Percentiles rank a stretch among this genome's conserved stretches.
phyloP scores from a whole-genome alignment of 306 rosid species.

The Hippophae tibetana region DNA sequence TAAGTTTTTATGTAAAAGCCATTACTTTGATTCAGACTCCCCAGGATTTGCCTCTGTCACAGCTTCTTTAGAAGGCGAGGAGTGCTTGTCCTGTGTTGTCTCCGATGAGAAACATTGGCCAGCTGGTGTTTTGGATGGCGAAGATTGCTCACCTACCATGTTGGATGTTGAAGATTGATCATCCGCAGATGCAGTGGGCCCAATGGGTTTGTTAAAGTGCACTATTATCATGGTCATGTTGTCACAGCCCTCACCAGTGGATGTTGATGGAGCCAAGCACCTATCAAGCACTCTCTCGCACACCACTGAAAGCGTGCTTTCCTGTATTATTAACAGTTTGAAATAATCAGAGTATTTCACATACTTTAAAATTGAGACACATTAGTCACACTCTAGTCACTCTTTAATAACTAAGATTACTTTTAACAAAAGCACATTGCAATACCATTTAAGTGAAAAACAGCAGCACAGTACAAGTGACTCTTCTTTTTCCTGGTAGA shows the following conservation, averaged over 20 bases:
- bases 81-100: neutral
- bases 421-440: too few species aligned
- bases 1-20: too few species aligned
- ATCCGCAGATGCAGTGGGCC: constrained; percentile 21
- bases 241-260: constrained; percentile 82
- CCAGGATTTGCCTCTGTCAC: too few species aligned
- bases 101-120: constrained; percentile 34
- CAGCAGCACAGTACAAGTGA: too few species aligned
- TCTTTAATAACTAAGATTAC: too few species aligned
- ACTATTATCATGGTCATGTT: constrained; percentile 98
- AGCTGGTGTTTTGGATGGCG: constrained; percentile 5
- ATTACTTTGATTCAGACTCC: too few species aligned
- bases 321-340: constrained; percentile 34
- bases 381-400: too few species aligned
- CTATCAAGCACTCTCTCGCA: constrained; percentile 74
- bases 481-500: neutral
- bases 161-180: constrained; percentile 27
- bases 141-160: neutral
- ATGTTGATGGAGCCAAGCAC: constrained; percentile 89
- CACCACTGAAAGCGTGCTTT: constrained; percentile 60
- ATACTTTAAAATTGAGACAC: too few species aligned
- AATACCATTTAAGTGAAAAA: neutral
- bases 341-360: too few species aligned
- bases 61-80: too few species aligned
- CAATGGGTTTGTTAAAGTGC: constrained; percentile 62